These are phyloP conservation scores for Knufia petricola DNA, from an alignment of 2,329 filamentous ascomycete genomes.

Conservation along the genomic window DNA sequence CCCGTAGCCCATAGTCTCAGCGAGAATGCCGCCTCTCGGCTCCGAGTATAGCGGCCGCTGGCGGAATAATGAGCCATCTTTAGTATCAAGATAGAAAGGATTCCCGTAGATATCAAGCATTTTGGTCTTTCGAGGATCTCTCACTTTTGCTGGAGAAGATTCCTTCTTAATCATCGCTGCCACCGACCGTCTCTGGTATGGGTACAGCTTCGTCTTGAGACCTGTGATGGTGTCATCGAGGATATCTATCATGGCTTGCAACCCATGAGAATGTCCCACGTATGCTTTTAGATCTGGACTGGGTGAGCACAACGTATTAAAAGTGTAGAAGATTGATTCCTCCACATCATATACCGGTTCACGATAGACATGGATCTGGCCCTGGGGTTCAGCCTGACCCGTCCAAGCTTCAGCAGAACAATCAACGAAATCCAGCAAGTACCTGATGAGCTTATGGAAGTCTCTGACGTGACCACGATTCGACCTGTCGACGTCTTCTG, in stretches of 20 bases:
- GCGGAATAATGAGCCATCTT: constrained; percentile 51
- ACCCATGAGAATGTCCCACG: constrained; percentile 25
- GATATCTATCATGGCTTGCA: constrained; percentile 30
- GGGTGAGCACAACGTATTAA: constrained; percentile 39
- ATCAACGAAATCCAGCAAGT: constrained; percentile 34
- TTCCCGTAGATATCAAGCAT: constrained; percentile 51
- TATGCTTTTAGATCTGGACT: constrained; percentile 26
- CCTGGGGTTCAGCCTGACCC: constrained; percentile 21
- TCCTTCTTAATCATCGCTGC: constrained; percentile 81
- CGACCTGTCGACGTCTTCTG: constrained; percentile 31
- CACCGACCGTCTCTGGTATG: constrained; percentile 70
- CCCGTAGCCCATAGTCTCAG: constrained; percentile 49
- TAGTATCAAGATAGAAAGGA: constrained; percentile 61
- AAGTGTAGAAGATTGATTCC: constrained; percentile 42
- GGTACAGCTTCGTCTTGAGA: constrained; percentile 54
- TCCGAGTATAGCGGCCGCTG: constrained; percentile 66
- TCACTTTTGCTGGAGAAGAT: constrained; percentile 48
- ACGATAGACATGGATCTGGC: constrained; percentile 14
- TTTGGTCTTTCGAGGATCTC: constrained; percentile 64
- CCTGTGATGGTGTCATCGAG: constrained; percentile 27
- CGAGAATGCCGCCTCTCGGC: constrained; percentile 52
- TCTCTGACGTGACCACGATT: constrained; percentile 28
- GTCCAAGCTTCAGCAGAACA: constrained; percentile 31
- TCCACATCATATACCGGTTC: constrained; percentile 24
- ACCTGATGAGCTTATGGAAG: constrained; percentile 30